These are phyloP conservation scores for Cytospora paraplurivora DNA, from an alignment of 2,329 filamentous ascomycete genomes.

Conservation along the genomic window DNA sequence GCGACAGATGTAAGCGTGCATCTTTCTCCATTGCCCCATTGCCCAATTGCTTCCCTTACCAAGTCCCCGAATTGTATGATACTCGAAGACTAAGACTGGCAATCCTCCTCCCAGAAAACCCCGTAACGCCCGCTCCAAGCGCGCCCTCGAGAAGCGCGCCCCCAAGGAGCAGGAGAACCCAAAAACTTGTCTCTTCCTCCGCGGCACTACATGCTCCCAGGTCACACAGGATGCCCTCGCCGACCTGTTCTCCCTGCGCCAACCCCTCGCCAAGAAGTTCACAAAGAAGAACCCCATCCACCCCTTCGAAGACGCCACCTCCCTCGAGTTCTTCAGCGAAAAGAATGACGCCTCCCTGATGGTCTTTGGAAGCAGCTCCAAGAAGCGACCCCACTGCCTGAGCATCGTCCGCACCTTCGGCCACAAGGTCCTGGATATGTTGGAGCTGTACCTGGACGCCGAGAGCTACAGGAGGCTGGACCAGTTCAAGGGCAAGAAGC, in stretches of 20 bases:
- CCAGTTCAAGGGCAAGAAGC: constrained; percentile 76
- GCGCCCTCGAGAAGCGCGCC: constrained; percentile 89
- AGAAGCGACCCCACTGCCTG: constrained; percentile 92
- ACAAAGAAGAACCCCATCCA: constrained; percentile 96
- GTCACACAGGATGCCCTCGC: constrained; percentile 80
- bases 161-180: constrained; percentile 88
- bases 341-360: constrained; percentile 93
- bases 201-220: constrained; percentile 82
- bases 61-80: neutral
- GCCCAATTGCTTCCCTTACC: neutral
- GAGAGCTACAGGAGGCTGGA: constrained; percentile 68
- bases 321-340: constrained; percentile 90
- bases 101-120: constrained; percentile 50
- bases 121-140: constrained; percentile 83
- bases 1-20: constrained; percentile 48
- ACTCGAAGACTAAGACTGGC: neutral
- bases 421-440: constrained; percentile 90
- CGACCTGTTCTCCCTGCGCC: constrained; percentile 82
- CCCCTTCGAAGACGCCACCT: constrained; percentile 87
- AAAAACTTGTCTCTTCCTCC: constrained; percentile 86
- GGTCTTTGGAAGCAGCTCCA: constrained; percentile 81
- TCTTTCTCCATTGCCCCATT: neutral
- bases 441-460: constrained; percentile 82
- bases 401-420: constrained; percentile 82
- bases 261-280: constrained; percentile 85